Conservation (phyloP, 345 rosid species). For the Dovyalis caffra region DNA sequence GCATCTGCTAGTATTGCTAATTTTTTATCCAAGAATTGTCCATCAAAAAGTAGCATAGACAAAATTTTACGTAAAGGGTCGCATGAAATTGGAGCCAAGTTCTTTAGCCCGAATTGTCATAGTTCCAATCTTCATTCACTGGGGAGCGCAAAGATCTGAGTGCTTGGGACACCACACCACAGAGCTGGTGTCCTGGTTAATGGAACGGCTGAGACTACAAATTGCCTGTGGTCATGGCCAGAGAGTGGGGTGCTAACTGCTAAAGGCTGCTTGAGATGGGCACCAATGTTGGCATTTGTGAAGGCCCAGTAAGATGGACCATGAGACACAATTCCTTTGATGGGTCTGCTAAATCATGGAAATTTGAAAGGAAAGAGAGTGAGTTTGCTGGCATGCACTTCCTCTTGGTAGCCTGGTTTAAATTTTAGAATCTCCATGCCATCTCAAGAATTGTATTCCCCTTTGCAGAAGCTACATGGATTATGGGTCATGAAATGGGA, state of each 20-base stretch:
- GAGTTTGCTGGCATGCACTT: background rate
- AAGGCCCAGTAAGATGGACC: constrained; percentile 11
- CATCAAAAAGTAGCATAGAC: background rate
- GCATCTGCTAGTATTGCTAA: too few relatives aligned
- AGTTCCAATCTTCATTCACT: background rate
- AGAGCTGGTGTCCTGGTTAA: constrained; percentile 7
- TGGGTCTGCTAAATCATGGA: constrained; percentile 3
- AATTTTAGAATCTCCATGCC: too few relatives aligned
- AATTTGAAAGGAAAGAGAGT: background rate
- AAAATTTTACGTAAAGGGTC: background rate
- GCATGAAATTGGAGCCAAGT: background rate
- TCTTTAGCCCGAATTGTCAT: background rate
- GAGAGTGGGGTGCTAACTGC: background rate
- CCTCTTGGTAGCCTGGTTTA: too few relatives aligned
- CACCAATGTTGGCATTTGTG: constrained; percentile 19
- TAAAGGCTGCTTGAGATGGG: constrained; percentile 12
- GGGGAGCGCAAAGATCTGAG: background rate
- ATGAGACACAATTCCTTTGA: background rate
- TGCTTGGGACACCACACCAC: background rate
- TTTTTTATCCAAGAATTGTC: background rate
- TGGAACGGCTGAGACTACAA: constrained; percentile 25
- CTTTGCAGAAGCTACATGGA: too few relatives aligned
- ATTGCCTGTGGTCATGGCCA: constrained; percentile 25
- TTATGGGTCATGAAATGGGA: too few relatives aligned
- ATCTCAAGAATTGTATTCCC: too few relatives aligned